Evolutionary conservation across 306 rosid genomes (phyloP), one percentile per base, ranked within the genome.

Genomic region (Cajanus cajan): DNA sequence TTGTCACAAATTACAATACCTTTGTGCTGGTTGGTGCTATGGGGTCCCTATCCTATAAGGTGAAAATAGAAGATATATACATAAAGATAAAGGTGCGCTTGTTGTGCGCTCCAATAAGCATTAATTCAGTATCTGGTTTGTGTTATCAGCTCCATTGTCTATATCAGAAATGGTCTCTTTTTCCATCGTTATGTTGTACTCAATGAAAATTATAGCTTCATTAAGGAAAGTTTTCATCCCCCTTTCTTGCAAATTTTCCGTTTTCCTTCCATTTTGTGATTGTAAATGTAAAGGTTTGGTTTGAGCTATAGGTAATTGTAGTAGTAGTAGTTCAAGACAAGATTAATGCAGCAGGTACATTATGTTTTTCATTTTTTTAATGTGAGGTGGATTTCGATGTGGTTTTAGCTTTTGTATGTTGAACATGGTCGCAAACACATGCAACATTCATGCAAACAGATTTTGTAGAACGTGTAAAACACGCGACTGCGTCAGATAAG

Each of bases 381-480:
- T 10, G 10, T 19, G 7, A n/a, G 10, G 9, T 68, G n/a, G 69
- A 52, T 72, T 73, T 57, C 1, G 4, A 50, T 76, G 69, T 73
- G 37, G 14, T 13, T 70, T 33, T 71, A 31, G 37, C n/a, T 68
- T 21, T 11, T 14, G 41, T 25, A 11, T 75, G 81, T 84, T 66
- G 83, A 84, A 82, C 64, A 66, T 47, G 31, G 82, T 7, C 21
- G 75, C 78, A 75, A 65, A 84, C n/a, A 61, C 44, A 51, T 10
- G 86, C 85, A 77, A 76, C 59, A 82, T 87, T 82, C 90, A 74
- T 66, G 12, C 68, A 16, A 55, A 0, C 40, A 4, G 8, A 10
- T 40, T 54, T 44, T 14, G 1, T 13, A 25, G 59, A 18, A 15
- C 11, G 15, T 34, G 45, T 7, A 15, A 28, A 1, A 3, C 31